A percentile compares a stretch with the other conserved stretches of the same genome.
phyloP scores from a whole-genome alignment of 2,329 filamentous ascomycete genomes.

The Scleromitrula shiraiana region DNA sequence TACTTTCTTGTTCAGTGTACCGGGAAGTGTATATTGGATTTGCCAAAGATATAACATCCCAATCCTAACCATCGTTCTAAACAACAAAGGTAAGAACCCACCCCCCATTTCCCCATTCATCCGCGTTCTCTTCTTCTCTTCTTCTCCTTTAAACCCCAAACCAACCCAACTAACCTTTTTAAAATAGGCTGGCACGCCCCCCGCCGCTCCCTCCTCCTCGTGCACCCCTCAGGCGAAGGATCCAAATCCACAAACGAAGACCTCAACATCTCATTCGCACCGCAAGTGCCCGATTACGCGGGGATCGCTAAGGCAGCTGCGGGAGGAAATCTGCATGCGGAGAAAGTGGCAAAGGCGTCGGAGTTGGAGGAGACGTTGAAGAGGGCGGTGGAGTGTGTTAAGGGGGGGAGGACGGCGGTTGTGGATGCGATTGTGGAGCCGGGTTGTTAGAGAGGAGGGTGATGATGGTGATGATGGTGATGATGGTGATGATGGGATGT shows the following conservation, averaged over 20 bases:
- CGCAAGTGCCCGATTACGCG: constrained; percentile 53
- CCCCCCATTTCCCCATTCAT: too few relatives aligned
- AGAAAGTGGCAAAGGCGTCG: constrained; percentile 45
- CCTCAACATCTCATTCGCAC: constrained; percentile 58
- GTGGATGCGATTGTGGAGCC: constrained; percentile 38
- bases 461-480: too few relatives aligned
- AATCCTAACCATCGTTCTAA: constrained; percentile 57
- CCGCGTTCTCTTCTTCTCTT: too few relatives aligned
- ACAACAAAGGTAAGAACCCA: constrained; percentile 46
- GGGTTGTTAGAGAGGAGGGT: constrained; percentile 17
- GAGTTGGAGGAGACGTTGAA: constrained; percentile 47
- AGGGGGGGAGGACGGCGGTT: constrained; percentile 50
- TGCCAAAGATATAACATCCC: constrained; percentile 57
- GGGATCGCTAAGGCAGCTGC: constrained; percentile 60
- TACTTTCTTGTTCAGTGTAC: constrained; percentile 58
- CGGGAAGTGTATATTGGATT: constrained; percentile 62
- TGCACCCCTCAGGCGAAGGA: constrained; percentile 52
- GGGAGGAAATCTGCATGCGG: constrained; percentile 55
- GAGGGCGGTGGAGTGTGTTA: constrained; percentile 51
- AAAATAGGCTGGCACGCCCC: constrained; percentile 56
- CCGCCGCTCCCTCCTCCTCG: constrained; percentile 49
- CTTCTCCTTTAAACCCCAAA: too few relatives aligned
- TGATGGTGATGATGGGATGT: too few relatives aligned
- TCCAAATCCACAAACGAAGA: constrained; percentile 54
- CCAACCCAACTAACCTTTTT: background rate